Percentiles rank a stretch among this genome's conserved stretches.
phyloP scores from a whole-genome alignment of 2,329 filamentous ascomycete genomes.

The Scedosporium dehoogii region DNA sequence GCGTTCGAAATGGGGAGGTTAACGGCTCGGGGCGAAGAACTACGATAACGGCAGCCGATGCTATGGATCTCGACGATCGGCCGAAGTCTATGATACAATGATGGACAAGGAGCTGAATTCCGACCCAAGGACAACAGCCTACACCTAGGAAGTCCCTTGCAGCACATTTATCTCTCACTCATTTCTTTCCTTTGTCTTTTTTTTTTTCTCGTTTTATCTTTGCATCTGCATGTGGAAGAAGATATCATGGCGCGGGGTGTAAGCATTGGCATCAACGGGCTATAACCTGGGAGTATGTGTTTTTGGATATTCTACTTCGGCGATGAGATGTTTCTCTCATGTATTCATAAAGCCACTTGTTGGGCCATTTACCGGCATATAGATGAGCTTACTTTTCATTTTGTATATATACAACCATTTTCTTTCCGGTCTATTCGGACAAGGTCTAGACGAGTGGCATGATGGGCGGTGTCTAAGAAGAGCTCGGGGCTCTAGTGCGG shows the following conservation, averaged over 20 bases:
- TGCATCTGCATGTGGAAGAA: background rate
- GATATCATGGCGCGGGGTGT: background rate
- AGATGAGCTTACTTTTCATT: background rate
- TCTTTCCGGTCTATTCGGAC: background rate
- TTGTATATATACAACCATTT: background rate
- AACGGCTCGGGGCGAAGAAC: slow-evolving; percentile 23
- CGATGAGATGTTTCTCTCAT: background rate
- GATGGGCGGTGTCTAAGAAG: background rate
- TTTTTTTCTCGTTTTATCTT: background rate
- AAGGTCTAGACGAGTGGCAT: background rate
- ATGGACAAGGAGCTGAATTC: background rate
- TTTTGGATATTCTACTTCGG: background rate
- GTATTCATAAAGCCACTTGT: background rate
- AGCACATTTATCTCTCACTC: background rate
- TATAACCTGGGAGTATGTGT: background rate
- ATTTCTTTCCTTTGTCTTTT: background rate
- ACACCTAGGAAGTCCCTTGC: background rate
- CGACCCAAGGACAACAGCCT: background rate
- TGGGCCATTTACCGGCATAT: background rate
- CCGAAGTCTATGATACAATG: background rate
- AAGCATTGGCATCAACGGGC: background rate
- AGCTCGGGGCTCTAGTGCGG: background rate
- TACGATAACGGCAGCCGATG: background rate
- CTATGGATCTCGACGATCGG: background rate
- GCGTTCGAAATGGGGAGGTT: background rate